Evolutionary conservation across 2,329 filamentous ascomycete species (phyloP).

Genomic region (Ceratocystis lukuohia): DNA sequence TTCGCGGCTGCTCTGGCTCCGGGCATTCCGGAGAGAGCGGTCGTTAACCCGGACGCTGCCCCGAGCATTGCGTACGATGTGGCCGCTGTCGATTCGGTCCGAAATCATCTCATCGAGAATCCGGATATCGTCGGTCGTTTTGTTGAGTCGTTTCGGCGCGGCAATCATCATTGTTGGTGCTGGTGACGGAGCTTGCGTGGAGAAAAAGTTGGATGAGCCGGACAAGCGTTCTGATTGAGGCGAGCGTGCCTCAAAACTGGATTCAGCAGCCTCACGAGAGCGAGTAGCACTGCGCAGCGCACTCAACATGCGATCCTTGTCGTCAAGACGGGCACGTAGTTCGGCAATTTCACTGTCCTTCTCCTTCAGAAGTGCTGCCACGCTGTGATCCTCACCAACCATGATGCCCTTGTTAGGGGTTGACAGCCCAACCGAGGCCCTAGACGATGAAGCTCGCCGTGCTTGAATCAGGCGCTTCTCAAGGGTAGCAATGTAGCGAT

Average conservation of each 20-base stretch:
- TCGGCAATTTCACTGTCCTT: slow-evolving; percentile 90
- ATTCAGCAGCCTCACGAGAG: slow-evolving; percentile 68
- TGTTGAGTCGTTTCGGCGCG: slow-evolving; percentile 36
- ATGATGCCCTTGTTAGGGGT: slow-evolving; percentile 48
- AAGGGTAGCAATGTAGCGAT: slow-evolving; percentile 84
- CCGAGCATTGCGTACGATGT: slow-evolving; percentile 51
- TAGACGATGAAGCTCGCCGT: slow-evolving; percentile 74
- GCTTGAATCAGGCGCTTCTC: slow-evolving; percentile 89
- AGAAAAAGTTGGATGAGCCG: slow-evolving; percentile 25
- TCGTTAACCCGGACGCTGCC: slow-evolving; percentile 45
- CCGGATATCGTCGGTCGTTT: slow-evolving; percentile 83
- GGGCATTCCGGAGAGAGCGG: slow-evolving; percentile 13
- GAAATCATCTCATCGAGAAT: slow-evolving; percentile 96
- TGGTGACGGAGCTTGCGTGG: slow-evolving; percentile 23
- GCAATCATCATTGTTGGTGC: slow-evolving; percentile 23
- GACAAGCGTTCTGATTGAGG: slow-evolving; percentile 26
- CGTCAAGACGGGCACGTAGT: slow-evolving; percentile 75
- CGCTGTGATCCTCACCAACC: slow-evolving; percentile 66
- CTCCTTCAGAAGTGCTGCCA: slow-evolving; percentile 61
- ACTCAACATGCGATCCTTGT: slow-evolving; percentile 86
- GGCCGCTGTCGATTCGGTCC: slow-evolving; percentile 65
- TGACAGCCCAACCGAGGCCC: slow-evolving; percentile 62
- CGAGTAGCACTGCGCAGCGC: slow-evolving; percentile 75
- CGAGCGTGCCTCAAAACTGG: slow-evolving; percentile 16
- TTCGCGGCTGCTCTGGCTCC: slow-evolving; percentile 12